These are phyloP conservation scores for Phytophthora macrochlamydospora DNA, from an alignment of 352 stramenopile species.

Conservation along the genomic window DNA sequence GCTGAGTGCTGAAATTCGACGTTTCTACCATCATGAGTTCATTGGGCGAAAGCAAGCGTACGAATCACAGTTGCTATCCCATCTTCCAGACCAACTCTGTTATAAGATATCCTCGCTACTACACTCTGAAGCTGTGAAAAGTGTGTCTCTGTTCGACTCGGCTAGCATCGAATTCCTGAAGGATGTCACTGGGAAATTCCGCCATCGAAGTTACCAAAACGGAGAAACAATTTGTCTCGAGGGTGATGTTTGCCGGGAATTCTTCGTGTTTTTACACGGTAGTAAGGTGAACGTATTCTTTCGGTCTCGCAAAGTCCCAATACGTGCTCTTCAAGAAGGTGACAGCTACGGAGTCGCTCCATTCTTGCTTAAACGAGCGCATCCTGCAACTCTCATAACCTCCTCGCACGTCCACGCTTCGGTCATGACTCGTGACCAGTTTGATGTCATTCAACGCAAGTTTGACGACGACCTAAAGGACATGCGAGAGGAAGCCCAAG, in stretches of 20 bases:
- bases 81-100: constrained; percentile 76
- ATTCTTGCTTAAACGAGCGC: constrained; percentile 56
- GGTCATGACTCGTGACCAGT: constrained; percentile 76
- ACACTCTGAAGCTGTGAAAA: constrained; percentile 62
- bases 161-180: constrained; percentile 72
- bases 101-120: constrained; percentile 77
- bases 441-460: constrained; percentile 66
- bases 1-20: constrained; percentile 64
- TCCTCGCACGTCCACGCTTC: constrained; percentile 62
- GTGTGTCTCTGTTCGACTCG: constrained; percentile 63
- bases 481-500: constrained; percentile 53
- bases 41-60: constrained; percentile 62
- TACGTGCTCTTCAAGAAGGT: constrained; percentile 62
- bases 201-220: constrained; percentile 71
- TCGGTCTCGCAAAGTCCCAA: constrained; percentile 44
- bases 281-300: constrained; percentile 72
- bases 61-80: constrained; percentile 67
- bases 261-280: constrained; percentile 64
- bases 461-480: constrained; percentile 61
- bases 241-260: constrained; percentile 73
- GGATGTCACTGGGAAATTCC: constrained; percentile 84
- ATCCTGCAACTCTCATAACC: constrained; percentile 54
- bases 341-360: constrained; percentile 75
- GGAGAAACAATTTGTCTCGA: constrained; percentile 73
- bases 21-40: constrained; percentile 79